Evolutionary conservation across 768 basidiomycete genomes (phyloP), one percentile per base, ranked within the genome.

Genomic region (Suillus plorans): DNA sequence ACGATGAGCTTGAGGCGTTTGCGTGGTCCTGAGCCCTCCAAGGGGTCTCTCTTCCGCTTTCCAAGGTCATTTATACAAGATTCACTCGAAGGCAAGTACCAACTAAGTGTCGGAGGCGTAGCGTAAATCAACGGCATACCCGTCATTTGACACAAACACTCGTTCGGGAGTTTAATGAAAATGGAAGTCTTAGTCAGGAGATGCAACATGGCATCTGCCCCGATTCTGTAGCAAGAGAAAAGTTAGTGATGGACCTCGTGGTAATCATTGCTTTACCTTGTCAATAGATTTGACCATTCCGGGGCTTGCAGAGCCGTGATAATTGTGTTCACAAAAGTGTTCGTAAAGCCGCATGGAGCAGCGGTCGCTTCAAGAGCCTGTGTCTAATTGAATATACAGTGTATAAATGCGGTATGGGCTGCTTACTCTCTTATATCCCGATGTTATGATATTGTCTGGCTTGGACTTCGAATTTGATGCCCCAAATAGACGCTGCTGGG

Each of bases 131-230:
- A 73, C 0, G 91, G 89, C 42, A 81, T 80, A 5, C 96, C 96
- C 0, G 89, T 86, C 64, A 97, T 73, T 74, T 99, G 96, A 66
- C 91, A 91, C 44, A 89, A 83, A 71, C 94, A 96, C 22, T 86
- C 87, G 70, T 97, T 97, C 0, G 91, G 90, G 25, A 97, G 76
- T 2, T 90, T 80, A 18, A 90, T 71, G 73, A 95, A 98, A 20
- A 96, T 66, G 12, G 87, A 90, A 0, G 89, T 88, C 63, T 89
- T 84, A 3, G 88, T 81, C 20, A 99, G 83, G 12, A 99, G 80
- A 72, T 95, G 89, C 39, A 91, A 73, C 83, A 97, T 89, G 1
- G 85, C 84, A 68, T 87, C 86, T 47, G 86, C 86, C 0, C 95
- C 95, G 9, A 94, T 84, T 68, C 95, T 96, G 68, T 52, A 22